Percentiles rank a stretch among this genome's conserved stretches.
phyloP scores from a whole-genome alignment of 2,329 filamentous ascomycete genomes.

The Coleophoma eucalyptorum region DNA sequence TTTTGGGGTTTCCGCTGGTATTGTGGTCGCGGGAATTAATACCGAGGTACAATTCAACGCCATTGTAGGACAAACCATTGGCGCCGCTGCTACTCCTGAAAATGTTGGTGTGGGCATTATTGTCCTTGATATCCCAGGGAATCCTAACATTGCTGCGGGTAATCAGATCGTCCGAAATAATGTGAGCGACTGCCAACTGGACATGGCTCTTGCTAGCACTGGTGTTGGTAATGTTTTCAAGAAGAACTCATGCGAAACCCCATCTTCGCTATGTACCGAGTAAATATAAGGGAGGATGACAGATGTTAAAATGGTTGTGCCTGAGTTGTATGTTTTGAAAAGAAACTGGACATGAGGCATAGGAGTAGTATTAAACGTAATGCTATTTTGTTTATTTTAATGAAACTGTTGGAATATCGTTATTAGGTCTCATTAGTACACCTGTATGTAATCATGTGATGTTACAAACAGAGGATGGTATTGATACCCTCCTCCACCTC shows the following conservation, averaged over 20 bases:
- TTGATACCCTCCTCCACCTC: too few relatives aligned
- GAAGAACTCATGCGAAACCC: constrained; percentile 16
- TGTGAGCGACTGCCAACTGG: background rate
- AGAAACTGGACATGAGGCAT: too few relatives aligned
- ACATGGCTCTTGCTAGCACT: background rate
- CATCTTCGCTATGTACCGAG: background rate
- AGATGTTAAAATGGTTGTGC: too few relatives aligned
- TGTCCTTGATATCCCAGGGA: constrained; percentile 14
- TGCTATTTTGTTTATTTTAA: too few relatives aligned
- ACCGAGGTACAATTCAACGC: constrained; percentile 25
- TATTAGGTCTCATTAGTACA: too few relatives aligned
- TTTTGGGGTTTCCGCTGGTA: constrained; percentile 11
- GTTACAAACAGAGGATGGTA: too few relatives aligned
- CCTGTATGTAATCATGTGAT: too few relatives aligned
- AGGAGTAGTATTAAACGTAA: too few relatives aligned
- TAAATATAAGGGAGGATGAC: too few relatives aligned
- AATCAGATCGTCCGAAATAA: background rate
- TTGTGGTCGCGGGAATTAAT: constrained; percentile 24
- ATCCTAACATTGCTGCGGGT: constrained; percentile 11
- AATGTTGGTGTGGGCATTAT: constrained; percentile 19
- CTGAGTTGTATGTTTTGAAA: too few relatives aligned
- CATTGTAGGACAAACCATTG: constrained; percentile 19
- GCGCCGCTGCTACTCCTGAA: background rate
- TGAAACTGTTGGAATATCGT: too few relatives aligned
- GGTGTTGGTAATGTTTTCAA: constrained; percentile 21